Evolutionary conservation across 2,329 filamentous ascomycete genomes (phyloP).

Genomic region (Bipolaris oryzae): DNA sequence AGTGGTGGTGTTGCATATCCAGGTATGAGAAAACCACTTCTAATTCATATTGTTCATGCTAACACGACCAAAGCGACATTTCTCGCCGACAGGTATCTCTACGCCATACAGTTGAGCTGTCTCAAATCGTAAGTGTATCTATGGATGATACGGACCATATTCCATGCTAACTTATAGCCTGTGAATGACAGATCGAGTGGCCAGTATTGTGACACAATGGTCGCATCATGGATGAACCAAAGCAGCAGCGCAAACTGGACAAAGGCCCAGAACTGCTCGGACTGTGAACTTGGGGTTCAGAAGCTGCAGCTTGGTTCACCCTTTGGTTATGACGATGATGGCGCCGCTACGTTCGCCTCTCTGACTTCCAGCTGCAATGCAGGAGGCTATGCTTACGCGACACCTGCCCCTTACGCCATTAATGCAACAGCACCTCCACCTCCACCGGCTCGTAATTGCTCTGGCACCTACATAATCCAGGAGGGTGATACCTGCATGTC

Average conservation of each 20-base stretch:
- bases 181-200: background rate
- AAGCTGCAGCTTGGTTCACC: background rate
- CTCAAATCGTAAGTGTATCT: background rate
- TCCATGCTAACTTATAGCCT: background rate
- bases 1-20: background rate
- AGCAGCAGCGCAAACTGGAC: background rate
- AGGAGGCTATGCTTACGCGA: too few species aligned
- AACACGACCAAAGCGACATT: background rate
- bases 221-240: background rate
- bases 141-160: background rate
- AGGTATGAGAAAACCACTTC: background rate
- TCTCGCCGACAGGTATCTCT: background rate
- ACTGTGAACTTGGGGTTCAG: background rate
- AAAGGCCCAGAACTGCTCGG: background rate
- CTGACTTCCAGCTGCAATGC: background rate
- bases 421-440: too few species aligned
- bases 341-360: background rate
- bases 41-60: background rate
- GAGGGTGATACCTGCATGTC: too few species aligned
- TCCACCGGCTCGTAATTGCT: too few species aligned
- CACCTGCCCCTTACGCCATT: too few species aligned
- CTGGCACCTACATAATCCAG: too few species aligned
- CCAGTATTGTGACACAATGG: background rate
- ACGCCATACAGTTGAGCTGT: too few species aligned
- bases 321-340: background rate